phyloP scores from a whole-genome alignment of 2,329 filamentous ascomycete genomes.

The Aureobasidium sp. region DNA sequence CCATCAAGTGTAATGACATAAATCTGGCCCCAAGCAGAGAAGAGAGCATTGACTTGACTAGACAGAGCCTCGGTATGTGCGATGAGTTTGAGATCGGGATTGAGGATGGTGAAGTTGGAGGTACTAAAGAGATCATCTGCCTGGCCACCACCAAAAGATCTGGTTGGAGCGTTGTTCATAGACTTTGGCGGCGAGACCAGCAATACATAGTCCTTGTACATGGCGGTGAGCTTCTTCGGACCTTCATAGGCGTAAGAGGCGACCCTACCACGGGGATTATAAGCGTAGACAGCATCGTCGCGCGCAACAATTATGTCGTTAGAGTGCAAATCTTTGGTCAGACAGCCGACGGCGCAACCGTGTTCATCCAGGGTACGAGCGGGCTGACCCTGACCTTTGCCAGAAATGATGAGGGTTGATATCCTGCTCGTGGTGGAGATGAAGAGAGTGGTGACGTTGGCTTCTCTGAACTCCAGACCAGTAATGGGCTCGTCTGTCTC shows the following conservation, averaged over 20 bases:
- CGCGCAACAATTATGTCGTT: constrained; percentile 87
- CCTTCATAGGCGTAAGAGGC: constrained; percentile 88
- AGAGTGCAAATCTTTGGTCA: constrained; percentile 73
- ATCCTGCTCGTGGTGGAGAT: constrained; percentile 87
- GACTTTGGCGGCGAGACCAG: constrained; percentile 72
- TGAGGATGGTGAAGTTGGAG: constrained; percentile 83
- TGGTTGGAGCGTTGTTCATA: constrained; percentile 53
- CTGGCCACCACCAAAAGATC: constrained; percentile 65
- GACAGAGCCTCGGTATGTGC: constrained; percentile 82
- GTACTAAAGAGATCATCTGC: constrained; percentile 78
- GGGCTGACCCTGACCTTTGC: constrained; percentile 81
- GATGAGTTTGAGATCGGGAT: constrained; percentile 83
- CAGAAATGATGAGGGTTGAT: constrained; percentile 77
- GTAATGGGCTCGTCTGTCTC: constrained; percentile 96
- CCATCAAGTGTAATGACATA: constrained; percentile 88
- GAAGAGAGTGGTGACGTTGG: constrained; percentile 68
- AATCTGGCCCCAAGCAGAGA: constrained; percentile 84
- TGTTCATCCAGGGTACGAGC: constrained; percentile 82
- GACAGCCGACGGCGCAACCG: constrained; percentile 89
- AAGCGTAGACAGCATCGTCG: constrained; percentile 94
- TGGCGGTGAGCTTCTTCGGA: constrained; percentile 72
- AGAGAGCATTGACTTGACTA: constrained; percentile 70
- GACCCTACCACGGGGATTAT: constrained; percentile 75
- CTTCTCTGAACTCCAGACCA: constrained; percentile 69
- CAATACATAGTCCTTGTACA: constrained; percentile 79